Base-by-base conservation (phyloP, 1,139 yeast genomes). In the Hanseniaspora uvarum region DNA sequence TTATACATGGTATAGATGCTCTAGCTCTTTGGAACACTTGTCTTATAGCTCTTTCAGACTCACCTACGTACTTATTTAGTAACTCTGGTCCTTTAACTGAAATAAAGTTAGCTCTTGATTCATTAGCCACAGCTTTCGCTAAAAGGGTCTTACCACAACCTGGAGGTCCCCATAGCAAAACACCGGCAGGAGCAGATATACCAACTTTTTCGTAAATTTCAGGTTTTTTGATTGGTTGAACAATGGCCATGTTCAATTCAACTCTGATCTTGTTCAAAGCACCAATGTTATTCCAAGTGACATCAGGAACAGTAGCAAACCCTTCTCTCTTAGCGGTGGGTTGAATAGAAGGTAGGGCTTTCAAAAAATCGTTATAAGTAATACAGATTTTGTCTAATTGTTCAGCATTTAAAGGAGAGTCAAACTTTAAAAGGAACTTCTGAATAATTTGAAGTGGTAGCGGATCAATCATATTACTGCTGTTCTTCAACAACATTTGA, bases 251-350 rank as follows among this genome's bases (percentile, higher is more conserved):
- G 65, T 92, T 96, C 33, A 92, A 72, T 67, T 94, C 98, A 67
- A 86, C 83, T 60, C 98, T 76, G 36, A 88, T 82, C 16, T 78
- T 76, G 18, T 78, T 70, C 58, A 92, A 73, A 0, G 98, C 98
- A 56, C 99, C 99, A 37, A 92, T 95, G 65, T 83, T 86, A 7
- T 81, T 78, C 98, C 98, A 92, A 8, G 95, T 81, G 3, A 92
- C 96, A 67, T 92, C 97, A 0, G 99, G 99, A 11, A 94, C 95
- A 0, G 98, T 94, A 1, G 99, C 96, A 70, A 92, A 94, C 0
- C 98, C 98, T 72, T 92, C 99, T 67, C 99, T 81, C 65, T 89
- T 92, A 1, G 96, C 95, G 0, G 96, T 87, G 14, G 99, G 99
- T 69, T 94, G 98, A 38, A 92, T 85, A 0, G 92, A 81, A 1